phyloP scores from a whole-genome alignment of 495 filamentous ascomycete species.

The Delitschia confertaspora region DNA sequence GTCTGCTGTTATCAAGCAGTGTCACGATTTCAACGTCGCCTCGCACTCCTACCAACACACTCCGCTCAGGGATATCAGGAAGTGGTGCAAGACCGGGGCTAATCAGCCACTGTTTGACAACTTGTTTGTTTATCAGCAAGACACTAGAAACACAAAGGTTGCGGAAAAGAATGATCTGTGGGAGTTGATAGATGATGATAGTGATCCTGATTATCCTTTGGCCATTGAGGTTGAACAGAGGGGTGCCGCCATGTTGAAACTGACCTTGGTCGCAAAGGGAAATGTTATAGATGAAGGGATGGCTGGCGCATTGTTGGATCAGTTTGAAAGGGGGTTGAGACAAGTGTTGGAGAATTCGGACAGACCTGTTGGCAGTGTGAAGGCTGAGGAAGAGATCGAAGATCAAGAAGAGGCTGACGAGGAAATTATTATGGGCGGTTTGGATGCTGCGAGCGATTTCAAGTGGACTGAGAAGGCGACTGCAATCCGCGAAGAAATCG shows the following conservation, averaged over 20 bases:
- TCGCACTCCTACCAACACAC: conserved; percentile 61
- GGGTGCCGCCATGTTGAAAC: conserved; percentile 37
- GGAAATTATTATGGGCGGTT: neutral
- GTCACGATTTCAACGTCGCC: conserved; percentile 54
- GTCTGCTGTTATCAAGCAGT: conserved; percentile 42
- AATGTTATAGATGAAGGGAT: conserved; percentile 29
- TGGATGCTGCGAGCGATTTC: conserved; percentile 34
- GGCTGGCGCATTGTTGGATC: conserved; percentile 36
- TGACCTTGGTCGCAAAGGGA: conserved; percentile 48
- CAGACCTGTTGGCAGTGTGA: conserved; percentile 2
- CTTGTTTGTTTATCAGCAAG: conserved; percentile 81
- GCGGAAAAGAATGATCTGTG: conserved; percentile 41
- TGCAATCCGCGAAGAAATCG: conserved; percentile 50
- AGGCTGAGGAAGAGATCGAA: neutral
- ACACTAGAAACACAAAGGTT: too few relatives aligned
- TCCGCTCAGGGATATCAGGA: conserved; percentile 60
- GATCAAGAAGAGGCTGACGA: neutral
- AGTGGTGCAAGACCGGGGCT: conserved; percentile 50
- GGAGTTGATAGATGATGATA: conserved; percentile 42
- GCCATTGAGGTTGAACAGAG: conserved; percentile 60
- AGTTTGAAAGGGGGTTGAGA: conserved; percentile 34
- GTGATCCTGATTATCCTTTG: conserved; percentile 57
- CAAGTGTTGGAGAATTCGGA: conserved; percentile 18
- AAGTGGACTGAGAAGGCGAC: conserved; percentile 46
- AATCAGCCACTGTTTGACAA: conserved; percentile 65